Conservation (phyloP, 2,329 filamentous ascomycete species). For the Pleoardoris graminearum region DNA sequence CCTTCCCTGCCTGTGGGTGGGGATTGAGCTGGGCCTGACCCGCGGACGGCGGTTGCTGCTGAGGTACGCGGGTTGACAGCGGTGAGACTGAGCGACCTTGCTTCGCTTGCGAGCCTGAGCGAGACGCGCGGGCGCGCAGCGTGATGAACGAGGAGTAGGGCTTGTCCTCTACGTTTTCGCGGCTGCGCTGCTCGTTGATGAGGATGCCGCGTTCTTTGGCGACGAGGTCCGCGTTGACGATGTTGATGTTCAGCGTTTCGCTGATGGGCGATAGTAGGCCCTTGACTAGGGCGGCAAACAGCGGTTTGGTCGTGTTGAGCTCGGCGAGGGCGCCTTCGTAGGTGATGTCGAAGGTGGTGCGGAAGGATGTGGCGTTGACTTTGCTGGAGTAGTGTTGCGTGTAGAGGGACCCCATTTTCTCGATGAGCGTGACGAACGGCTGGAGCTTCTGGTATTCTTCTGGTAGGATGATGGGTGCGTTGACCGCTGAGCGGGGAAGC, state of each 20-base stretch:
- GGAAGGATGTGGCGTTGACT: slow-evolving; percentile 50
- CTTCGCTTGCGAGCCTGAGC: slow-evolving; percentile 35
- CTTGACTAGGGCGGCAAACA: slow-evolving; percentile 79
- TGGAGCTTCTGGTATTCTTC: slow-evolving; percentile 79
- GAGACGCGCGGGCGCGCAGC: slow-evolving; percentile 58
- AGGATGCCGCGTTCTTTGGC: slow-evolving; percentile 77
- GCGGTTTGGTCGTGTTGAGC: slow-evolving; percentile 74
- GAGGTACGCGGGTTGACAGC: slow-evolving; percentile 31
- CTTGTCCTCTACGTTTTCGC: slow-evolving; percentile 61
- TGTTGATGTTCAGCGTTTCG: slow-evolving; percentile 73
- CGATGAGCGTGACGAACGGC: slow-evolving; percentile 74
- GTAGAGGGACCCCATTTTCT: slow-evolving; percentile 78
- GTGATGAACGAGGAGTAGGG: slow-evolving; percentile 74
- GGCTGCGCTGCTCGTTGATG: slow-evolving; percentile 72
- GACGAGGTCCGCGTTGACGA: slow-evolving; percentile 77
- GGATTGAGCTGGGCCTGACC: background rate
- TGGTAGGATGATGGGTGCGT: slow-evolving; percentile 78
- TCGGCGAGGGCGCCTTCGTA: slow-evolving; percentile 76
- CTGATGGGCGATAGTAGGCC: slow-evolving; percentile 72
- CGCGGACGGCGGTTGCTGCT: slow-evolving; percentile 11
- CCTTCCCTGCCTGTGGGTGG: slow-evolving; percentile 22
- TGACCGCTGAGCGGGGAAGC: slow-evolving; percentile 75
- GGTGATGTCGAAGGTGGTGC: slow-evolving; percentile 72
- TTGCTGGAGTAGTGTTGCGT: slow-evolving; percentile 69
- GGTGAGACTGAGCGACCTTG: slow-evolving; percentile 19